phyloP scores from a whole-genome alignment of 2,329 filamentous ascomycete genomes.

The Epichloe sp. region DNA sequence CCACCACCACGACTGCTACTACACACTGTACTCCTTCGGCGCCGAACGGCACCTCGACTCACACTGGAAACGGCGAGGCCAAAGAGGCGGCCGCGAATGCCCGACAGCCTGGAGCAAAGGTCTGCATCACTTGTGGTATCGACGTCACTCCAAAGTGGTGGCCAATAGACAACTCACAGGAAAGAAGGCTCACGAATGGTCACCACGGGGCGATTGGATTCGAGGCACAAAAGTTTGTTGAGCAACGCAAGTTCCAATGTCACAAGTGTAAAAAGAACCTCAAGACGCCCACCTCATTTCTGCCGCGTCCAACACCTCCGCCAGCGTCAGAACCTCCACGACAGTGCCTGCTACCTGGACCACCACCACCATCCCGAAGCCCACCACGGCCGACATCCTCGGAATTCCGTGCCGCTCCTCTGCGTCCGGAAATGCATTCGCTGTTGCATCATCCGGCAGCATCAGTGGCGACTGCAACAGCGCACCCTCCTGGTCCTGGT shows the following conservation, averaged over 20 bases:
- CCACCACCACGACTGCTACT: neutral
- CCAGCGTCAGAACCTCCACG: slow-evolving; percentile 10
- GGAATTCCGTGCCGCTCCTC: slow-evolving; percentile 14
- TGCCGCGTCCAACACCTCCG: slow-evolving; percentile 10
- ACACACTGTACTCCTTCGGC: neutral
- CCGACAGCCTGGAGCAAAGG: slow-evolving; percentile 33
- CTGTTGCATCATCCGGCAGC: slow-evolving; percentile 8
- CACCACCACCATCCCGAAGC: slow-evolving; percentile 13
- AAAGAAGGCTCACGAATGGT: slow-evolving; percentile 38
- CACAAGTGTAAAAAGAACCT: slow-evolving; percentile 57
- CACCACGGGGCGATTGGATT: slow-evolving; percentile 35
- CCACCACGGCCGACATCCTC: slow-evolving; percentile 14
- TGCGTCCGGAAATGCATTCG: slow-evolving; percentile 9
- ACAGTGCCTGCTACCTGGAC: slow-evolving; percentile 7
- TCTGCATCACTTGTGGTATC: slow-evolving; percentile 51
- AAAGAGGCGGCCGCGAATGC: slow-evolving; percentile 15
- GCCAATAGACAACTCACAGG: slow-evolving; percentile 39
- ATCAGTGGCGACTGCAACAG: neutral
- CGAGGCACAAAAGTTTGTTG: slow-evolving; percentile 46
- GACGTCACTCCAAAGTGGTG: slow-evolving; percentile 68
- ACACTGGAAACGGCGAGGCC: slow-evolving; percentile 9
- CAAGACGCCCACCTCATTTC: slow-evolving; percentile 26
- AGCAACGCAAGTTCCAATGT: slow-evolving; percentile 54
- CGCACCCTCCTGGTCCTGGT: slow-evolving; percentile 4
- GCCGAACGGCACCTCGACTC: slow-evolving; percentile 9